Conservation (phyloP, 2,329 filamentous ascomycete species). For the Fusarium sp. region DNA sequence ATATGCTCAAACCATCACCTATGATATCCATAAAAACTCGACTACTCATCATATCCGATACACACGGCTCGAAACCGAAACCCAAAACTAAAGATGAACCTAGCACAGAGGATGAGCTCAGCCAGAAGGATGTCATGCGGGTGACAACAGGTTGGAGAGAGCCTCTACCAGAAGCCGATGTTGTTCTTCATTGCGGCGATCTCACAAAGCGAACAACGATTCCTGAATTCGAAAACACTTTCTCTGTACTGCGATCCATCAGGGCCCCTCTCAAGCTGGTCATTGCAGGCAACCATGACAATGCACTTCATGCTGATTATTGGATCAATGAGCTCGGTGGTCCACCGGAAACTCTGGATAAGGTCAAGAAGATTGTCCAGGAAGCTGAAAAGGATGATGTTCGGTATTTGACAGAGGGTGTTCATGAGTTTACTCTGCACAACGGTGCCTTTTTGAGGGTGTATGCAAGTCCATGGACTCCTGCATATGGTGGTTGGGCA, state of each 20-base stretch:
- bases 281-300: conserved; percentile 69
- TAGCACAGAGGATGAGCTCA: conserved; percentile 47
- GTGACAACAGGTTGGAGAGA: conserved; percentile 49
- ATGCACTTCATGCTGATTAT: conserved; percentile 55
- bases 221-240: conserved; percentile 56
- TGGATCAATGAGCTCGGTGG: conserved; percentile 25
- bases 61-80: conserved; percentile 49
- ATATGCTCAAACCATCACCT: conserved; percentile 20
- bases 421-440: conserved; percentile 59
- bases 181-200: conserved; percentile 67
- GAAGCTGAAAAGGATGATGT: conserved; percentile 57
- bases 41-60: conserved; percentile 58
- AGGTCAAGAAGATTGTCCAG: conserved; percentile 55
- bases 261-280: conserved; percentile 65
- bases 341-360: conserved; percentile 50
- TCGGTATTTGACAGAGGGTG: conserved; percentile 63
- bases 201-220: conserved; percentile 60
- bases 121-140: conserved; percentile 19
- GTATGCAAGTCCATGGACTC: conserved; percentile 68
- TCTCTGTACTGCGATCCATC: conserved; percentile 59
- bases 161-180: conserved; percentile 57
- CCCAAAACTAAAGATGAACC: conserved; percentile 20
- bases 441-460: conserved; percentile 65
- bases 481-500: conserved; percentile 60
- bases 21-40: conserved; percentile 51